Evolutionary conservation across 1,139 yeast species (phyloP), one percentile per base, ranked within the genome.

Genomic region (Geotrichum restrictum): DNA sequence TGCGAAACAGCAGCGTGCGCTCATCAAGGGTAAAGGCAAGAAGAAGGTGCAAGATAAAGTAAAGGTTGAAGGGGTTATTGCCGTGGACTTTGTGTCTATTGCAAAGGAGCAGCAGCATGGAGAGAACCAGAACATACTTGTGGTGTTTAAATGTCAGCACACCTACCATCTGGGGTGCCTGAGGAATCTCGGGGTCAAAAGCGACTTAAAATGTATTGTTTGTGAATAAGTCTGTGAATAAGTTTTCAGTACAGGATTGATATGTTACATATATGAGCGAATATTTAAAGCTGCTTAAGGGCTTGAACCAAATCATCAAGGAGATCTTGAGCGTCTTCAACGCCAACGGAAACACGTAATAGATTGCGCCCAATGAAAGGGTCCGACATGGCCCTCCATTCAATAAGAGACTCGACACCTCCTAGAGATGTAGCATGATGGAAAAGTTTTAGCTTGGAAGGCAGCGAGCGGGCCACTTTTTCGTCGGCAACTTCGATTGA

Each of bases 401-500:
- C 97, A 56, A 89, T 81, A 62, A 89, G 74, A 52, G 95, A 85
- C 67, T 91, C 97, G 5, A 86, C 88, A n/a, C 97, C 96, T 39
- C 97, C 97, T 31, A 91, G 74, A 4, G 96, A 87, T 0, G 97
- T 89, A 1, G 97, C 96, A 69, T 91, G 97, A 58, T 83, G 83
- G 71, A 89, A 88, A 57, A 79, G 78, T 60, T 82, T 78, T 56
- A 89, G 73, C 58, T 76, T 79, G 1, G 83, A 74, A 2, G 96
- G 95, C 13, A 91, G 73, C 1, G 60, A 53, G 59, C 76, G 79
- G 0, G 97, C 96, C 24, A 74, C 69, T 8, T 79, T 78, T 53
- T 74, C 78, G 16, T 74, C 66, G 3, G 68, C 64, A 34, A 86
- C 70, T 38, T 75, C 78, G 45, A 91, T 77, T 0, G 93, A 73